phyloP scores from a whole-genome alignment of 1,284 basidiomycete species.

The Ustilago curta region DNA sequence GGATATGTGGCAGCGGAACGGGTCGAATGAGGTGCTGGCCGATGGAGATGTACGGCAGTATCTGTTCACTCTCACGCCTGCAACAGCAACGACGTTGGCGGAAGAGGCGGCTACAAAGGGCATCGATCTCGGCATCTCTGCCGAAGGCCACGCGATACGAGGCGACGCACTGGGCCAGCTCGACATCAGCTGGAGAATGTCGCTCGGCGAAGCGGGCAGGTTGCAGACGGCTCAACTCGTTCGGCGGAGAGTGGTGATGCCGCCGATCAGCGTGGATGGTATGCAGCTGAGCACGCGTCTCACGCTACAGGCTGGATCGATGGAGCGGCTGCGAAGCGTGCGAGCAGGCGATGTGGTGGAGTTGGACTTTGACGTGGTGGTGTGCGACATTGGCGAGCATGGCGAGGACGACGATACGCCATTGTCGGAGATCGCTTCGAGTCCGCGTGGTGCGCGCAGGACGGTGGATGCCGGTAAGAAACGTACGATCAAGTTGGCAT shows the following conservation, averaged over 20 bases:
- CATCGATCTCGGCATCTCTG: slow-evolving; percentile 17
- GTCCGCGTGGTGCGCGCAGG: slow-evolving; percentile 1
- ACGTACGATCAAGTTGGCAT: slow-evolving; percentile 5
- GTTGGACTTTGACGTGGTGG: slow-evolving; percentile 9
- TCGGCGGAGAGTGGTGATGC: slow-evolving; percentile 11
- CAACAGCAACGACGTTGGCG: background rate
- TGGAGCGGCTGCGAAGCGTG: slow-evolving; percentile 11
- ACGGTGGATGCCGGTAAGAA: background rate
- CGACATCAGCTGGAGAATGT: slow-evolving; percentile 65
- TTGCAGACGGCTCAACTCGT: slow-evolving; percentile 48
- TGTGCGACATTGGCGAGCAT: slow-evolving; percentile 10
- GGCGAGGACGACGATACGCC: slow-evolving; percentile 46
- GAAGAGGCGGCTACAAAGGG: background rate
- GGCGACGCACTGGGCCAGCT: slow-evolving; percentile 54
- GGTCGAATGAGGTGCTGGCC: slow-evolving; percentile 31
- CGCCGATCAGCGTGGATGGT: background rate
- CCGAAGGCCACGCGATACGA: slow-evolving; percentile 14
- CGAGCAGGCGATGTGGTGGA: background rate
- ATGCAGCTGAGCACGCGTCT: slow-evolving; percentile 12
- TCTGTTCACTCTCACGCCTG: slow-evolving; percentile 52
- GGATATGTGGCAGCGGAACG: slow-evolving; percentile 41
- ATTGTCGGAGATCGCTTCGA: slow-evolving; percentile 28
- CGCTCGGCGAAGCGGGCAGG: slow-evolving; percentile 58
- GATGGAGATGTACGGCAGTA: slow-evolving; percentile 65
- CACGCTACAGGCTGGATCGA: slow-evolving; percentile 1